Evolutionary conservation across 805 yeast species (phyloP).

Genomic region (Spathaspora boniae): DNA sequence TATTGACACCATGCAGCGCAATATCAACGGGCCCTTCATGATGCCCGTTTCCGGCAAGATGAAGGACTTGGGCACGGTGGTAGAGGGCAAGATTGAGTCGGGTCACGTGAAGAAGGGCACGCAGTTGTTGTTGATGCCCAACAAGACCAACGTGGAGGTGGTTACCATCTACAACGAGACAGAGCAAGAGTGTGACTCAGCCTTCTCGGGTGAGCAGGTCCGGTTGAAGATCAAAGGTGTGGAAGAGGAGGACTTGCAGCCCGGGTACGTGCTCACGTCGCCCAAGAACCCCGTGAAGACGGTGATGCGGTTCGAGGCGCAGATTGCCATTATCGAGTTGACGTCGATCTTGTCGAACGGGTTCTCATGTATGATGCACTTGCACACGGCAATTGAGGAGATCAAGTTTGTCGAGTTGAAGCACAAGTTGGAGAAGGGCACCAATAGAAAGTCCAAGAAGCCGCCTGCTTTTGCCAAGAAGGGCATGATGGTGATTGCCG

Average conservation of each 20-base stretch:
- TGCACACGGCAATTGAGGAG: slow-evolving; percentile 98
- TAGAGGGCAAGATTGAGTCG: slow-evolving; percentile 97
- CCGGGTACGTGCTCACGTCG: slow-evolving; percentile 90
- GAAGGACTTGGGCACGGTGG: slow-evolving; percentile 96
- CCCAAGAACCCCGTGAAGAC: slow-evolving; percentile 85
- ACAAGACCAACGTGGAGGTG: slow-evolving; percentile 78
- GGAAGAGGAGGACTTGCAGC: slow-evolving; percentile 92
- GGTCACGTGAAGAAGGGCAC: slow-evolving; percentile 86
- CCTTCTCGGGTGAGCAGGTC: slow-evolving; percentile 96
- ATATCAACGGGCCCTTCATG: slow-evolving; percentile 94
- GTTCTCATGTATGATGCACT: slow-evolving; percentile 96
- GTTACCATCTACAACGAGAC: slow-evolving; percentile 88
- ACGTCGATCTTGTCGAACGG: slow-evolving; percentile 94
- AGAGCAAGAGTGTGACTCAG: slow-evolving; percentile 87
- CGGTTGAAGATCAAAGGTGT: slow-evolving; percentile 89
- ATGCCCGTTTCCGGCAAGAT: slow-evolving; percentile 90
- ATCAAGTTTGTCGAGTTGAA: slow-evolving; percentile 75
- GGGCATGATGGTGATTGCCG: slow-evolving; percentile 97
- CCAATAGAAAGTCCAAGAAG: slow-evolving; percentile 92
- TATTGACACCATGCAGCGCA: slow-evolving; percentile 80
- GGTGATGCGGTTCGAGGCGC: slow-evolving; percentile 89
- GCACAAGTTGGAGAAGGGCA: slow-evolving; percentile 94
- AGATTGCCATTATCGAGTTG: slow-evolving; percentile 94
- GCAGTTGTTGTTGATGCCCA: slow-evolving; percentile 86
- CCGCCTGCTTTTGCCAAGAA: slow-evolving; percentile 98